Conservation (phyloP, 495 filamentous ascomycete genomes). For the Cercophora sp. region DNA sequence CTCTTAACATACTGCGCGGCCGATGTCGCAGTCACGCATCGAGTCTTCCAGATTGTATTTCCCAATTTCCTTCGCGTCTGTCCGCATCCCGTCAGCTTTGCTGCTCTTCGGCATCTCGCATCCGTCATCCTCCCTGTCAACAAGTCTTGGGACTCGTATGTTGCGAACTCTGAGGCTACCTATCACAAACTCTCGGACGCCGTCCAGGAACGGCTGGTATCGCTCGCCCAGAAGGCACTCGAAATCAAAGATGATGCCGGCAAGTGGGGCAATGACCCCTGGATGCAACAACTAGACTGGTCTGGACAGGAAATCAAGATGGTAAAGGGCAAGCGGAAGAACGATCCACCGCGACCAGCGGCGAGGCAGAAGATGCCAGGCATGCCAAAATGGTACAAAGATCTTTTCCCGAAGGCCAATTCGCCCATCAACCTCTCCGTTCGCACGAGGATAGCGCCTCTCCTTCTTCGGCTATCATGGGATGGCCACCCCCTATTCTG, state of each 20-base stretch:
- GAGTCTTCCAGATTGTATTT: conserved; percentile 88
- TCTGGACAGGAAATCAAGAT: conserved; percentile 85
- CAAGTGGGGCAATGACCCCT: conserved; percentile 72
- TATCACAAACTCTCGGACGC: conserved; percentile 72
- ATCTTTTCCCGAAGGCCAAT: conserved; percentile 65
- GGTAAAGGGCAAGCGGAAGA: conserved; percentile 85
- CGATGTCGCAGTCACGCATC: conserved; percentile 88
- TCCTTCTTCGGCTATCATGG: conserved; percentile 83
- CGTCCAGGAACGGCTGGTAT: conserved; percentile 67
- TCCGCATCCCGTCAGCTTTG: conserved; percentile 96
- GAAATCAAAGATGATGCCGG: conserved; percentile 64
- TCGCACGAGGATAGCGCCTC: conserved; percentile 79
- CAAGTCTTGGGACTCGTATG: conserved; percentile 78
- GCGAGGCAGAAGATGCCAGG: conserved; percentile 88
- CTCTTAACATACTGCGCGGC: conserved; percentile 93
- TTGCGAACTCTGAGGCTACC: conserved; percentile 75
- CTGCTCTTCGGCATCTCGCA: conserved; percentile 84
- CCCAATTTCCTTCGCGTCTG: conserved; percentile 82
- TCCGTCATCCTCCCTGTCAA: conserved; percentile 90
- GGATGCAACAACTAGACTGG: conserved; percentile 94
- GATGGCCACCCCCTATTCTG: conserved; percentile 84
- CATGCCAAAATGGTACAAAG: conserved; percentile 95
- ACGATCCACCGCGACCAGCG: conserved; percentile 69
- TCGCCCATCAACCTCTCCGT: conserved; percentile 73
- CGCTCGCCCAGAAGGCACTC: conserved; percentile 70